A percentile compares a stretch with the other conserved stretches of the same genome.
Conservation (phyloP, 1,284 basidiomycete species). For the Boletus mariae region DNA sequence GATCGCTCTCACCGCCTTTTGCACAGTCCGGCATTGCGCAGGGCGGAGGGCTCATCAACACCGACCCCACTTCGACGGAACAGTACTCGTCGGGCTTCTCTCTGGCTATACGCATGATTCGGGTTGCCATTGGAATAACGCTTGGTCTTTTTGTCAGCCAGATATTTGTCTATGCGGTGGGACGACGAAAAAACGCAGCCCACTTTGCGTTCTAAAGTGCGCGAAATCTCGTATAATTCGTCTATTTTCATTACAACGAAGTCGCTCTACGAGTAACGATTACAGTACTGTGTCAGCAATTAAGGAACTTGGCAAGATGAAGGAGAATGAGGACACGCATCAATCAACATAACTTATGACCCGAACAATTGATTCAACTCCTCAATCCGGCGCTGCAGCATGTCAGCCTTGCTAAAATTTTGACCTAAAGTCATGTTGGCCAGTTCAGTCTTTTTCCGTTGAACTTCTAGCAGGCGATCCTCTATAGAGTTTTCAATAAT, state of each 20-base stretch:
- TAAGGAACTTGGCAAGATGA: constrained; percentile 17
- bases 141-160: constrained; percentile 81
- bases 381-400: constrained; percentile 80
- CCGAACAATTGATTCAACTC: constrained; percentile 72
- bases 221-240: background rate
- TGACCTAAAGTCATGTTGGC: constrained; percentile 87
- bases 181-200: constrained; percentile 66
- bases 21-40: constrained; percentile 78
- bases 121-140: constrained; percentile 84
- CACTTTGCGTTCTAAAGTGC: constrained; percentile 68
- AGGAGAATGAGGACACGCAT: constrained; percentile 8
- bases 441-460: constrained; percentile 90
- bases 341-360: constrained; percentile 31
- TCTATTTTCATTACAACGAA: constrained; percentile 31
- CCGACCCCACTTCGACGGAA: constrained; percentile 53
- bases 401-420: constrained; percentile 77
- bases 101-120: constrained; percentile 74
- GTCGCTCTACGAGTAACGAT: constrained; percentile 31
- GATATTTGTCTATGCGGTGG: constrained; percentile 74
- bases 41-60: constrained; percentile 76
- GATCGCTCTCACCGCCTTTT: constrained; percentile 2
- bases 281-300: constrained; percentile 25
- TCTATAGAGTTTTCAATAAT: constrained; percentile 96
- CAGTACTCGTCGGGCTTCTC: constrained; percentile 69
- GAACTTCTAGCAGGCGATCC: constrained; percentile 82